Evolutionary conservation across 352 stramenopile species (phyloP), one percentile per base, ranked within the genome.

Genomic region (Proteromonas lacertae): DNA sequence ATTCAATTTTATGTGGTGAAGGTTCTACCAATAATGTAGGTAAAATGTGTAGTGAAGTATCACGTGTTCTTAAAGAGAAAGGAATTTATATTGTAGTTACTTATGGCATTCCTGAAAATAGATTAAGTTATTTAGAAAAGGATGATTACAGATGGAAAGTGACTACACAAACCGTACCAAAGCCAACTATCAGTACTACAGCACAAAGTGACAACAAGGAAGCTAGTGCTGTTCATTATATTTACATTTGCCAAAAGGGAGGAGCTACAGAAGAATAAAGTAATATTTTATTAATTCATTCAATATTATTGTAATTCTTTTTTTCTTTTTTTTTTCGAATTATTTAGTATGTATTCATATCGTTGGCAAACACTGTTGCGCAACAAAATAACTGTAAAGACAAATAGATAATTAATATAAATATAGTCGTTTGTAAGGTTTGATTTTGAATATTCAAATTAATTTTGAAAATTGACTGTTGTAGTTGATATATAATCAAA

Each of bases 71-170:
- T 33, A 91, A 92, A 56, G 69, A 72, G 16, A 77, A 77, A 36
- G 77, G 77, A 22, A 56, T 86, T 28, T 90, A 84, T 52, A 75
- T 92, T 41, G 61, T 90, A 43, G 63, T 91, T 31, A 86, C 68
- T 24, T 92, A 92, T 54, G 77, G 77, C 35, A 68, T 88, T 24
- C 77, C 77, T 3, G 75, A 90, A 41, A 90, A 90, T 52, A 55
- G 77, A n/a, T 37, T 92, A 44, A 77, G 70, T 47, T 91, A 92
- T 52, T 51, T 92, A 4, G 69, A 92, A 53, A 83, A 79, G 48
- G 82, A 92, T 45, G 77, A 86, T 43, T 66, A 89, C 51, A 60
- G 64, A 43, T 92, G 77, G 77, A 82, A 62, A 28, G 77, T 92
- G 10, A 77, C 64, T 16, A 62, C 82, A 23, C 71, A 86, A 54